phyloP scores from a whole-genome alignment of 2,329 filamentous ascomycete genomes.

The Aspergillus sp. region DNA sequence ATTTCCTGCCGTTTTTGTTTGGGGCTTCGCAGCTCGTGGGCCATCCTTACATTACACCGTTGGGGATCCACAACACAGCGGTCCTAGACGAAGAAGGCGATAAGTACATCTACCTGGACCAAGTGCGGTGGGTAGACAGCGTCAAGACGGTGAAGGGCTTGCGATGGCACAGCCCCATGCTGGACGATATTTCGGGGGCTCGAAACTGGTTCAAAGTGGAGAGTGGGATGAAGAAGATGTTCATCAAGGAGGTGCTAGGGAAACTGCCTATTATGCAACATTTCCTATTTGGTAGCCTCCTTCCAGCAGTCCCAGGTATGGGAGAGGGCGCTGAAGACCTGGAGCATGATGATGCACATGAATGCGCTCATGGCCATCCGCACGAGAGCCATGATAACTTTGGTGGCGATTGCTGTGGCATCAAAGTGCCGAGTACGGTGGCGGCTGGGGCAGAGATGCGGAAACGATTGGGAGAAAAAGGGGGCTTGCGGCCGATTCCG shows the following conservation, averaged over 20 bases:
- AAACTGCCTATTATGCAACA: slow-evolving; percentile 99
- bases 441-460: slow-evolving; percentile 83
- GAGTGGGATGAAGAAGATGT: slow-evolving; percentile 94
- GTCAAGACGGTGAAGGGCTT: slow-evolving; percentile 94
- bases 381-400: slow-evolving; percentile 52
- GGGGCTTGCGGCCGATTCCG: slow-evolving; percentile 52
- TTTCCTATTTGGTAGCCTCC: slow-evolving; percentile 81
- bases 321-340: slow-evolving; percentile 40
- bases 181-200: slow-evolving; percentile 90
- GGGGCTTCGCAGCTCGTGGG: slow-evolving; percentile 82
- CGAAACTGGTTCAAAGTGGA: slow-evolving; percentile 90
- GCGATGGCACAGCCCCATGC: slow-evolving; percentile 95
- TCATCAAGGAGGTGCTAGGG: slow-evolving; percentile 79
- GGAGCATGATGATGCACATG: slow-evolving; percentile 49
- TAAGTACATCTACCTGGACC: slow-evolving; percentile 85
- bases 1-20: slow-evolving; percentile 92
- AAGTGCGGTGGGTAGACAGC: slow-evolving; percentile 88
- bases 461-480: slow-evolving; percentile 57
- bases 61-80: slow-evolving; percentile 78
- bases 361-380: slow-evolving; percentile 56
- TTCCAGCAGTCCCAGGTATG: slow-evolving; percentile 78
- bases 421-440: slow-evolving; percentile 89
- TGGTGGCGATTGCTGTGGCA: slow-evolving; percentile 97
- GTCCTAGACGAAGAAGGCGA: slow-evolving; percentile 75
- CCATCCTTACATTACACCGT: slow-evolving; percentile 71